Evolutionary conservation across 208 protist species (phyloP), one percentile per base, ranked within the genome.

Genomic region (Kentomonas sorsogonicus): DNA sequence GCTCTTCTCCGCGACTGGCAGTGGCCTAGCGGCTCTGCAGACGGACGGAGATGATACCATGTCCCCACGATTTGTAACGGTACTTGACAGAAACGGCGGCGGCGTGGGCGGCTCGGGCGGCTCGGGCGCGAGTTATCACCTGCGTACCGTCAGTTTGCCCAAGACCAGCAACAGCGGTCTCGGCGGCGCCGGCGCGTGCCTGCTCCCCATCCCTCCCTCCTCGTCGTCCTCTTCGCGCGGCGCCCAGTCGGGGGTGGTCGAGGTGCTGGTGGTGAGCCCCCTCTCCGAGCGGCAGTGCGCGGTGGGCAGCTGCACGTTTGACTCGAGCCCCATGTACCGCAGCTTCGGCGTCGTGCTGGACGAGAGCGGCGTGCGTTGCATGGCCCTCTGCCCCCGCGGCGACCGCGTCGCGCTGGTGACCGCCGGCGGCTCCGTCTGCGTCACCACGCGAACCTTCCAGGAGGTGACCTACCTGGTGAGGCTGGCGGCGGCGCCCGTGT

Each of bases 401-500:
- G 9, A 11, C 31, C 2, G 27, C 6, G 23, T 54, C 25, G 48
- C 48, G 3, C 20, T 54, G 3, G 27, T 54, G 27, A 40, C 23
- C n/a, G 27, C 34, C 6, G 39, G 6, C 31, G 79, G 79, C 5
- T 69, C 69, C 3, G 34, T 91, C 25, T 91, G 83, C 55, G 63
- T 65, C 30, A 74, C 78, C 1, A 79, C 59, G 57, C 72, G 66
- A 15, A 59, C 65, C 0, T 83, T 88, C 47, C 75, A 83, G 29
- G 80, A 88, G 53, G 69, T 87, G 20, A 36, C 31, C 2, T 29
- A 36, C 11, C 23, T 54, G 7, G 34, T 54, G 13, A 16, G 10
- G 15, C 16, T 25, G 16, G 15, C 48, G 7, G 20, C 16, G n/a
- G 7, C 23, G 7, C 18, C 13, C 11, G 31, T 18, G 5, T 4